A percentile compares a stretch with the other conserved stretches of the same genome.
Conservation (phyloP, 225 moss, liverwort and hornwort species). For the Bryoerythrophyllum caledonicum region DNA sequence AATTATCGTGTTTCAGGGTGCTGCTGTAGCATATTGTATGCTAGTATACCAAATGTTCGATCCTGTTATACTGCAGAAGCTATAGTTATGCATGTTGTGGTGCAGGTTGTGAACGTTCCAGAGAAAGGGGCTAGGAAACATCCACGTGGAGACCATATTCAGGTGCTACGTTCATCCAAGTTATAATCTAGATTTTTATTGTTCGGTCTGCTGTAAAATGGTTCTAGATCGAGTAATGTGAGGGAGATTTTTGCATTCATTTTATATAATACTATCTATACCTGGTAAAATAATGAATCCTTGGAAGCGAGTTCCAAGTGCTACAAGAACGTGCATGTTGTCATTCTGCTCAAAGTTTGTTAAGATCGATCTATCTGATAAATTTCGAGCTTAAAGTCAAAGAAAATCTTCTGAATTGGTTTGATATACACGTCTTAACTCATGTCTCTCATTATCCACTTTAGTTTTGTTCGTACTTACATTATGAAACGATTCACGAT, state of each 20-base stretch:
- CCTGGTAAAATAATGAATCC: neutral
- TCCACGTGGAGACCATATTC: constrained; percentile 90
- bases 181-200: constrained; percentile 4
- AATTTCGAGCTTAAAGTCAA: neutral
- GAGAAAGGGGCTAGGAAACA: constrained; percentile 92
- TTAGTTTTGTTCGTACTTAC: neutral
- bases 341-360: neutral
- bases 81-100: constrained; percentile 18
- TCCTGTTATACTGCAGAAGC: constrained; percentile 2
- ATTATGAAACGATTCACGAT: neutral
- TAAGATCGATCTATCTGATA: neutral
- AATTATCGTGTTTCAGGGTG: neutral
- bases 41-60: constrained; percentile 4
- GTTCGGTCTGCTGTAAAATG: constrained; percentile 1
- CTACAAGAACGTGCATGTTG: neutral
- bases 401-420: neutral
- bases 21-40: neutral
- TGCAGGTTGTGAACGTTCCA: constrained; percentile 89
- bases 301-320: neutral
- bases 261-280: neutral
- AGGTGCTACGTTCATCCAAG: constrained; percentile 45
- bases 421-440: neutral
- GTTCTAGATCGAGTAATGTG: neutral
- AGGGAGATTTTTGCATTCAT: neutral
- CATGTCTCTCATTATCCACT: neutral